Percentiles rank a stretch among this genome's conserved stretches.
These are phyloP conservation scores for Penicillium hesseltinei DNA, from an alignment of 2,329 filamentous ascomycete genomes.

Conservation along the genomic window DNA sequence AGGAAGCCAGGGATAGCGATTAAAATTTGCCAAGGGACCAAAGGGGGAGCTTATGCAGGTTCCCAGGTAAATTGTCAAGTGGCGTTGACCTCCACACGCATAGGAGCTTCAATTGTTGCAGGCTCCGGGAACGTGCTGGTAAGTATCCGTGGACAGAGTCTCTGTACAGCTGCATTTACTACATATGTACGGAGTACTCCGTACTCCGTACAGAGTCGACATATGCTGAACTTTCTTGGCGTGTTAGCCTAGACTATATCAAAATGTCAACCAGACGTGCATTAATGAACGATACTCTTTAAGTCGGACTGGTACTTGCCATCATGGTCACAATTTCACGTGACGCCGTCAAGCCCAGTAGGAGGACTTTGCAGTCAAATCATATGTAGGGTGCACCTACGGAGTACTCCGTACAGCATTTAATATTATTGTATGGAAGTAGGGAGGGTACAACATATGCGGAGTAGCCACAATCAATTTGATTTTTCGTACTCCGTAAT, in stretches of 20 bases:
- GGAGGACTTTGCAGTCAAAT: no score
- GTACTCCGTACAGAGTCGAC: no score
- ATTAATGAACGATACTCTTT: no score
- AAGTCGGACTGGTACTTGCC: background rate
- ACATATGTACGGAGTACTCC: no score
- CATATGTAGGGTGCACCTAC: background rate
- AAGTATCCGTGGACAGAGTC: background rate
- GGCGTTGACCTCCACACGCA: background rate
- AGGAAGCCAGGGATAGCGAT: background rate
- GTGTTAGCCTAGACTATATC: background rate
- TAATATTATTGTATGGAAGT: background rate
- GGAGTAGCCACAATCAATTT: background rate
- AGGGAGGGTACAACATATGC: background rate
- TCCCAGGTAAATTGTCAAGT: background rate
- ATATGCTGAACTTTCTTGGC: background rate
- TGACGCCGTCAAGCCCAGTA: background rate
- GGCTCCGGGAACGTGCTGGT: background rate
- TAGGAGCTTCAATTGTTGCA: background rate
- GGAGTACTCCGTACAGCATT: background rate
- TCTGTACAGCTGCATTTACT: background rate
- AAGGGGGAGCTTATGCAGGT: background rate
- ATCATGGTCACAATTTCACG: no score
- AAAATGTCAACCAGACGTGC: background rate
- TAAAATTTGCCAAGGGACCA: background rate
- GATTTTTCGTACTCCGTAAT: background rate